Evolutionary conservation across 2,329 filamentous ascomycete genomes (phyloP).

Genomic region (Colletotrichum brevisporum): DNA sequence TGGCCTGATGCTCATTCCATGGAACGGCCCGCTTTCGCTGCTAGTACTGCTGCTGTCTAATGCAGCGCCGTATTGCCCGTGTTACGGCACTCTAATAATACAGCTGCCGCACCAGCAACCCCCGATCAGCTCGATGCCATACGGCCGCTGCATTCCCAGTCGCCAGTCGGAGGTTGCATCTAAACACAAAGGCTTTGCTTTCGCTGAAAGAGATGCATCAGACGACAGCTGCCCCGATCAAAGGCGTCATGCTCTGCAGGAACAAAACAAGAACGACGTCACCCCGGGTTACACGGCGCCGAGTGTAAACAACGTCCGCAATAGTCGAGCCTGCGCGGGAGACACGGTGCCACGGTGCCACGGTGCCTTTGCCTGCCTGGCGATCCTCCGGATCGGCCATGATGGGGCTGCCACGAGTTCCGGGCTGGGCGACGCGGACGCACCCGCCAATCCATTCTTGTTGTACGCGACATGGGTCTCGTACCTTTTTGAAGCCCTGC

Average conservation of each 20-base stretch:
- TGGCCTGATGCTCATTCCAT: conserved; percentile 35
- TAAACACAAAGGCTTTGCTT: conserved; percentile 26
- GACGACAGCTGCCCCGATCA: conserved; percentile 11
- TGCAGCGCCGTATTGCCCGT: conserved; percentile 2
- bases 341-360: background rate
- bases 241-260: conserved; percentile 24
- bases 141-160: conserved; percentile 27
- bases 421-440: conserved; percentile 29
- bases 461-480: conserved; percentile 9
- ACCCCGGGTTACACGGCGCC: conserved; percentile 23
- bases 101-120: background rate
- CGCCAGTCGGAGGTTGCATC: background rate
- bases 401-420: conserved; percentile 33
- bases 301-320: conserved; percentile 1
- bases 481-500: conserved; percentile 21
- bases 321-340: background rate
- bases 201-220: conserved; percentile 13
- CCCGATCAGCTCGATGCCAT: conserved; percentile 6
- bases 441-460: conserved; percentile 20
- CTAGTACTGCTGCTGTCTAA: conserved; percentile 9
- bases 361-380: conserved; percentile 3
- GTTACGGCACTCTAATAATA: background rate
- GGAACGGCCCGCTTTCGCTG: conserved; percentile 35
- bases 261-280: conserved; percentile 8
- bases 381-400: conserved; percentile 3